Evolutionary conservation across 2,329 filamentous ascomycete species (phyloP).

Genomic region (Pseudogymnoascus sp.): DNA sequence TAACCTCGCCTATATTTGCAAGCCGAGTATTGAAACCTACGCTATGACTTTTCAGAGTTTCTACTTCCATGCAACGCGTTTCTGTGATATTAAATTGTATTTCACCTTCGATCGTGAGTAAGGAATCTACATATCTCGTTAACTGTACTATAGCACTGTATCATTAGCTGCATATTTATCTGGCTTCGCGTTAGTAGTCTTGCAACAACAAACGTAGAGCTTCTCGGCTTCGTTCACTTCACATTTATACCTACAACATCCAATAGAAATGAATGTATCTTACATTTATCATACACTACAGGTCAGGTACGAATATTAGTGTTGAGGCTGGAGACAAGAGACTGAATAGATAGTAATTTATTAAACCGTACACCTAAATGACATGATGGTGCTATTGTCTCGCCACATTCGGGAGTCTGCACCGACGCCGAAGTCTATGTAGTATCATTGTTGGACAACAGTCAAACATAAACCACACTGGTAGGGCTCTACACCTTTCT

Average conservation of each 20-base stretch:
- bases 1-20: background rate
- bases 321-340: background rate
- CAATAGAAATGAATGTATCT: background rate
- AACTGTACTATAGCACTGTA: background rate
- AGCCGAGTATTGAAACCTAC: background rate
- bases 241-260: background rate
- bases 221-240: background rate
- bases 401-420: background rate
- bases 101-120: background rate
- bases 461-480: background rate
- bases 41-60: background rate
- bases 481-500: background rate
- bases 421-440: background rate
- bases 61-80: background rate
- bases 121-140: background rate
- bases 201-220: background rate
- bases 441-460: background rate
- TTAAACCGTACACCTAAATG: background rate
- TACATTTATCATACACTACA: background rate
- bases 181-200: background rate
- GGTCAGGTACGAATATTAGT: background rate
- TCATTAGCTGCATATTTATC: background rate
- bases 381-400: background rate
- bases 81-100: background rate
- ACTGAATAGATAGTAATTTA: background rate